Conservation (phyloP, 768 basidiomycete genomes). For the Mycena latifolia region DNA sequence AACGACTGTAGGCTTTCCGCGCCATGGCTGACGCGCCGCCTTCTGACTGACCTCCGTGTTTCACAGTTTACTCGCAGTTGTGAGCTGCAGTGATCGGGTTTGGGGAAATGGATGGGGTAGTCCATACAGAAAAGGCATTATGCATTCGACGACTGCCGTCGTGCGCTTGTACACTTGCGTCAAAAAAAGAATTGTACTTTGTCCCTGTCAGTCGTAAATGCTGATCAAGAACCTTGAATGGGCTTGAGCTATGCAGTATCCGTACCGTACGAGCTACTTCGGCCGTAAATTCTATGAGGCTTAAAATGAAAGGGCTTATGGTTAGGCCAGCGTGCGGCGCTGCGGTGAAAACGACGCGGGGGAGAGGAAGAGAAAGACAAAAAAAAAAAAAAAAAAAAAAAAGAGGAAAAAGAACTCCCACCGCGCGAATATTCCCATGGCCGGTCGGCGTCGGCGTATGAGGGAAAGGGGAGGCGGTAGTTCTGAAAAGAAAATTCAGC, state of each 20-base stretch:
- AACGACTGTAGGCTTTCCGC: slow-evolving; percentile 16
- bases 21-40: slow-evolving; percentile 4
- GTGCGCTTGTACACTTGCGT: slow-evolving; percentile 11
- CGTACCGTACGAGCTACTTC: not conserved
- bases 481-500: slow-evolving; percentile 7
- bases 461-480: slow-evolving; percentile 5
- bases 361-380: slow-evolving; percentile 7
- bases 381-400: not conserved
- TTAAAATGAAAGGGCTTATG: slow-evolving; percentile 10
- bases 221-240: slow-evolving; percentile 14
- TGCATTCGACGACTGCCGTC: slow-evolving; percentile 14
- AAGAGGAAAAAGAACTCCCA: slow-evolving; percentile 10
- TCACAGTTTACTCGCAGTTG: slow-evolving; percentile 20
- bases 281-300: no score
- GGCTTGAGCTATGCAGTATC: slow-evolving; percentile 1
- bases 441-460: slow-evolving; percentile 11
- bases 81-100: slow-evolving; percentile 14
- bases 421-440: slow-evolving; percentile 1
- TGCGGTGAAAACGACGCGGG: slow-evolving; percentile 7
- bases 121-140: slow-evolving; percentile 19
- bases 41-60: slow-evolving; percentile 17
- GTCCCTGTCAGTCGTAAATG: slow-evolving; percentile 15
- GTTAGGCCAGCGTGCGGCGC: slow-evolving; percentile 8
- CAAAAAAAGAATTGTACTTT: slow-evolving; percentile 14
- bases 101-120: slow-evolving; percentile 20